Evolutionary conservation across 1,139 yeast species (phyloP).

Genomic region (Taphrina sp.): DNA sequence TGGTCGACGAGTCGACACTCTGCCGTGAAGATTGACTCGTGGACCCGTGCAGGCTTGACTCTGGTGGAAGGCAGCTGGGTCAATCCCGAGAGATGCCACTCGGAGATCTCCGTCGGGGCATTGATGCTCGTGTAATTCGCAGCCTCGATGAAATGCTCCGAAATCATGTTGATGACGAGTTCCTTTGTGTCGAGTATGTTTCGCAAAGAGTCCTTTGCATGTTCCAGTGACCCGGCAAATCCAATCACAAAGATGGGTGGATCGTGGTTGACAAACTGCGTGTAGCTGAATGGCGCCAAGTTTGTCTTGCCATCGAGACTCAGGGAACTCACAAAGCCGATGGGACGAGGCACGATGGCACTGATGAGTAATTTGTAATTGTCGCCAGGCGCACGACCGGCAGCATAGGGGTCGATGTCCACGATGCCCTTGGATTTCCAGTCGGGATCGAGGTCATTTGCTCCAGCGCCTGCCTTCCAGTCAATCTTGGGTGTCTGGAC

Average conservation of each 20-base stretch:
- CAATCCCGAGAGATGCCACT: conserved; percentile 58
- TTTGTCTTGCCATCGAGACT: conserved; percentile 50
- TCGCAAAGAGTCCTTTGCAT: conserved; percentile 52
- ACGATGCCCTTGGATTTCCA: conserved; percentile 50
- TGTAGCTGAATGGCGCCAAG: conserved; percentile 62
- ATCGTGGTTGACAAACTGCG: conserved; percentile 52
- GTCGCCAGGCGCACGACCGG: conserved; percentile 48
- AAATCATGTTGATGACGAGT: conserved; percentile 57
- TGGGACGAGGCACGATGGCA: conserved; percentile 59
- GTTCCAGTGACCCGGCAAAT: conserved; percentile 48
- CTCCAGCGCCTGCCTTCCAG: conserved; percentile 57
- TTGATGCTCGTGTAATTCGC: conserved; percentile 55
- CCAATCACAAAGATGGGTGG: conserved; percentile 62
- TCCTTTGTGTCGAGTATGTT: conserved; percentile 57
- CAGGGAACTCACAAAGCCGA: conserved; percentile 57
- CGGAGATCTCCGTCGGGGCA: conserved; percentile 55
- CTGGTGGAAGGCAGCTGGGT: conserved; percentile 51
- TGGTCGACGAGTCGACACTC: conserved; percentile 54
- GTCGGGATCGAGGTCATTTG: conserved; percentile 40
- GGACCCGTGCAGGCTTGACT: conserved; percentile 59
- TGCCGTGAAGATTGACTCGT: conserved; percentile 60
- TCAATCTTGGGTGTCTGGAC: conserved; percentile 42
- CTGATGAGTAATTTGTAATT: conserved; percentile 56
- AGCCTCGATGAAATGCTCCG: conserved; percentile 66
- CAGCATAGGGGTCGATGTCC: conserved; percentile 53